These are phyloP conservation scores for Cephalotrichum gorgonifer DNA, from an alignment of 2,329 filamentous ascomycete species.

Conservation along the genomic window DNA sequence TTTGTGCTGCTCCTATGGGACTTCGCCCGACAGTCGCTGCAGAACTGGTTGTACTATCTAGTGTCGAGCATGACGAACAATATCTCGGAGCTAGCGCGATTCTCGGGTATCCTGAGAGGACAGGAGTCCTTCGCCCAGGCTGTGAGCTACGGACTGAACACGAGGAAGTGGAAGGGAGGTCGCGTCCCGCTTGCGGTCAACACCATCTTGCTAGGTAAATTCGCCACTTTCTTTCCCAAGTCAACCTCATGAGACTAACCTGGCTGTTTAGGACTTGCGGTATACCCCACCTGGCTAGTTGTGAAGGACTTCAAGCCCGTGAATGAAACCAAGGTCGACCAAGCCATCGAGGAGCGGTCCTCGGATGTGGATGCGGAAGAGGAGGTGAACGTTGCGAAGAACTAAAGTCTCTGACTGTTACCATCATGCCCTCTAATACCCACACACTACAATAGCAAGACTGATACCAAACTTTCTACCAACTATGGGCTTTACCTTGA, in stretches of 20 bases:
- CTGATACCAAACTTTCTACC: no score
- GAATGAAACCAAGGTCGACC: no score
- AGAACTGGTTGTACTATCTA: slow-evolving; percentile 48
- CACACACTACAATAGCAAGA: no score
- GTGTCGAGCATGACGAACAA: slow-evolving; percentile 44
- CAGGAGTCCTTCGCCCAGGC: slow-evolving; percentile 30
- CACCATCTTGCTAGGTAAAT: slow-evolving; percentile 25
- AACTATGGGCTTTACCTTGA: no score
- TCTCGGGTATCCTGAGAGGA: slow-evolving; percentile 26
- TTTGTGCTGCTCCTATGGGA: slow-evolving; percentile 38
- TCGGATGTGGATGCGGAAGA: no score
- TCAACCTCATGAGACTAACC: background rate
- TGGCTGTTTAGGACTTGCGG: slow-evolving; percentile 14
- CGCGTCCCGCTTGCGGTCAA: slow-evolving; percentile 27
- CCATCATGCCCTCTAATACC: no score
- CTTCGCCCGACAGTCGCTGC: slow-evolving; percentile 38
- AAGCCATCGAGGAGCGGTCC: no score
- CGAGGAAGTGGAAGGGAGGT: slow-evolving; percentile 23
- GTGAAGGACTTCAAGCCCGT: slow-evolving; percentile 18
- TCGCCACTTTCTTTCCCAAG: background rate
- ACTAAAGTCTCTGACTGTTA: no score
- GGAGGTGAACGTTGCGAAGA: no score
- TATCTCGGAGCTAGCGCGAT: slow-evolving; percentile 37
- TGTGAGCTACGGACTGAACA: slow-evolving; percentile 27
- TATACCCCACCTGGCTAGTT: slow-evolving; percentile 18